phyloP scores from a whole-genome alignment of 2,329 filamentous ascomycete genomes.

The Fusarium sp. region DNA sequence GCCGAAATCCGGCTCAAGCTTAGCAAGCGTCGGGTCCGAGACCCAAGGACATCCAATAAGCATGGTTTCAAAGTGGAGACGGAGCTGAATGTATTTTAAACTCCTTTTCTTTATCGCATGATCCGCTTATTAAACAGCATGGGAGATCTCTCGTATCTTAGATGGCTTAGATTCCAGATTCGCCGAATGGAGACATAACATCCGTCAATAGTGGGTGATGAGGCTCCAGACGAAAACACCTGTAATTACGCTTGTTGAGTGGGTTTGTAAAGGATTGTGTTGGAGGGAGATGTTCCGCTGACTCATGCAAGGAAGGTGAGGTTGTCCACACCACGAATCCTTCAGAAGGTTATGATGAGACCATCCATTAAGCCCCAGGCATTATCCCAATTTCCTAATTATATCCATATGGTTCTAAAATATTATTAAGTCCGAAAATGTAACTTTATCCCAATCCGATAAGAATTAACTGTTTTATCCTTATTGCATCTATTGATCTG shows the following conservation, averaged over 20 bases:
- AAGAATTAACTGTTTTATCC: neutral
- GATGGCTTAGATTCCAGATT: slow-evolving; percentile 8
- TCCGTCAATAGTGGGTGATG: slow-evolving; percentile 9
- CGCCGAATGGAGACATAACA: neutral
- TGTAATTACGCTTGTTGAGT: neutral
- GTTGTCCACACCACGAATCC: neutral
- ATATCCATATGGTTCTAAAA: neutral
- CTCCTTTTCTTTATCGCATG: slow-evolving; percentile 16
- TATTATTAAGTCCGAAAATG: fast-evolving
- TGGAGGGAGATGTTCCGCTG: neutral
- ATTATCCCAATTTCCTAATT: fast-evolving
- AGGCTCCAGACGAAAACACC: neutral
- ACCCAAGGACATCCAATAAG: neutral
- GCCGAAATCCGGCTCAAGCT: slow-evolving; percentile 21
- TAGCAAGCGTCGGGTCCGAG: slow-evolving; percentile 1
- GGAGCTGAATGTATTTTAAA: slow-evolving; percentile 8
- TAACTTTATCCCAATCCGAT: fast-evolving
- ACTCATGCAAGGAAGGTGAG: no score
- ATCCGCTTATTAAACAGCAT: slow-evolving; percentile 25
- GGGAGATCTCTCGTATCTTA: slow-evolving; percentile 28
- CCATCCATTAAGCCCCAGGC: fast-evolving
- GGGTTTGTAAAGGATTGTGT: neutral
- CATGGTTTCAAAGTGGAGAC: neutral
- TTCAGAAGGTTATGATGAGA: neutral
- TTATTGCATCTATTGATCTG: neutral